Evolutionary conservation across 2,329 filamentous ascomycete species (phyloP), one percentile per base, ranked within the genome.

Genomic region (Colletotrichum coccodes): DNA sequence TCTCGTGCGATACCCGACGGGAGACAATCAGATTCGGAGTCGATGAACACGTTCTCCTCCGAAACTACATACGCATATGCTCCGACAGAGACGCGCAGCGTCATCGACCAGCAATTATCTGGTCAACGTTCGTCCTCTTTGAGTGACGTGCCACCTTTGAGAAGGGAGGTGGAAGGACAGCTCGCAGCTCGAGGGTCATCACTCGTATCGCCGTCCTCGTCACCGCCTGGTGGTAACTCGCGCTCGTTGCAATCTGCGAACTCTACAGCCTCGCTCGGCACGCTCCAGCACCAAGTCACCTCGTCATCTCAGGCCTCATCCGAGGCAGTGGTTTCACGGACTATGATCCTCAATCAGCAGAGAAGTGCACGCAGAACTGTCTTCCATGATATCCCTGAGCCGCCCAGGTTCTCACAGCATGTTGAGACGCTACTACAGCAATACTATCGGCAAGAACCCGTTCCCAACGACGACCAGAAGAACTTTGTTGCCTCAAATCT

Each of bases 401-500:
- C 81, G 1, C 85, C 83, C 9, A 79, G 75, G 36, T 83, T 89
- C 59, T 81, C 86, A 6, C 75, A 79, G 16, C 86, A 87, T 62
- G 81, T 87, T 8, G 80, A 87, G 66, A 79, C 76, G 23, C 83
- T 86, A 2, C 78, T 89, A 2, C 86, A 89, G 61, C 82, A 85
- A 30, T 89, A 87, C 68, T 89, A 86, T 70, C 80, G 83, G 30
- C 77, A 78, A 7, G 80, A 86, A 32, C 79, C 84, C 2, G 75
- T 82, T 1, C 86, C 87, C 2, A 86, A 80, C 47, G 80, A 86
- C 53, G 83, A 82, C 1, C 82, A 86, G 46, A 83, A 83, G 40
- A 85, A 86, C 46, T 85, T 87, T 73, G 78, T 88, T 47, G 86
- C 87, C 11, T 88, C 86, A 0, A 88, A 85, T 46, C 76, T 88